Conservation (phyloP, 352 stramenopile genomes). For the Phytopythium ostracodes region DNA sequence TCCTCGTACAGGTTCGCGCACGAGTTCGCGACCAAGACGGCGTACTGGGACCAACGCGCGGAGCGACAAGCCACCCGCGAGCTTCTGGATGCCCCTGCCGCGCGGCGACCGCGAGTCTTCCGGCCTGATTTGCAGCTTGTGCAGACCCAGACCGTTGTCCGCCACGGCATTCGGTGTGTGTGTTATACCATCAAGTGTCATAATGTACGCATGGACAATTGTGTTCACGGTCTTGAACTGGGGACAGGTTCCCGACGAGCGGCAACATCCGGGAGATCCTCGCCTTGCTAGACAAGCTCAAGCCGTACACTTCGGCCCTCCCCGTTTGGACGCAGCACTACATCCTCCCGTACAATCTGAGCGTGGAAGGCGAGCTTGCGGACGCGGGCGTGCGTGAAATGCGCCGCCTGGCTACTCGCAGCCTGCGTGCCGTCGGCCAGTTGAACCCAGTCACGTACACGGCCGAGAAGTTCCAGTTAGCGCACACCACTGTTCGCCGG, state of each 20-base stretch:
- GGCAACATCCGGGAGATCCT: constrained; percentile 49
- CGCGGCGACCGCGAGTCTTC: constrained; percentile 4
- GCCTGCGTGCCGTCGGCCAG: constrained; percentile 16
- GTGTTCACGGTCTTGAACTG: constrained; percentile 14
- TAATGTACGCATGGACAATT: no score
- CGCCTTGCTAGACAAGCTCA: constrained; percentile 33
- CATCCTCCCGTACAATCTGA: constrained; percentile 61
- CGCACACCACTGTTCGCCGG: constrained; percentile 47
- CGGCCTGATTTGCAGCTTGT: constrained; percentile 35
- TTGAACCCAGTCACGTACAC: constrained; percentile 24
- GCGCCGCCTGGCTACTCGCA: constrained; percentile 25
- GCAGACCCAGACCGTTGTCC: constrained; percentile 56
- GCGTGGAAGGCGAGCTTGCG: constrained; percentile 38
- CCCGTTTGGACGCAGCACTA: constrained; percentile 65
- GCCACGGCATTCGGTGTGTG: constrained; percentile 52
- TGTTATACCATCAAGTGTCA: no score
- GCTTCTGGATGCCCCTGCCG: constrained; percentile 3
- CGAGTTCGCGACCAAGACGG: constrained; percentile 53
- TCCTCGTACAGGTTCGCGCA: constrained; percentile 16
- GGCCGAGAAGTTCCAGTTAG: constrained; percentile 32
- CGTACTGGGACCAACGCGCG: constrained; percentile 44
- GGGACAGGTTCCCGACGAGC: constrained; percentile 45
- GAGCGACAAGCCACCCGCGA: neutral
- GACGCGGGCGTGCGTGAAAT: constrained; percentile 33
- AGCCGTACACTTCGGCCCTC: constrained; percentile 26